Evolutionary conservation across 257 asterid genomes (phyloP).

Genomic region (Primulina huaijiensis): DNA sequence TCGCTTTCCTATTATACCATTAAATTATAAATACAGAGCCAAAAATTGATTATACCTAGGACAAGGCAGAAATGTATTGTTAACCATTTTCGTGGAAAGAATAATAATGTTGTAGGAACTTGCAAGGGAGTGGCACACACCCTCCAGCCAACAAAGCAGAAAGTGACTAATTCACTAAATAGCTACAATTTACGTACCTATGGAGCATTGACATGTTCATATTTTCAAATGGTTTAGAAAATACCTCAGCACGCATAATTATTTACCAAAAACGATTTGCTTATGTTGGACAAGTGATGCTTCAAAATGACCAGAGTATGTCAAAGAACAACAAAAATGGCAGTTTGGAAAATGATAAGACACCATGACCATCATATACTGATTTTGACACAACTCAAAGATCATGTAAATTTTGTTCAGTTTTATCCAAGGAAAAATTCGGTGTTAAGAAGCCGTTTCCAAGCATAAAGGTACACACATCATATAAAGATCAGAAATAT

Average conservation of each 20-base stretch:
- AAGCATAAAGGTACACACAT: background rate
- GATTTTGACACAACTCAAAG: slow-evolving; percentile 2
- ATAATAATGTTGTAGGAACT: background rate
- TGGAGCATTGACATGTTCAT: slow-evolving; percentile 1
- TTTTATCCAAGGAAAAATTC: slow-evolving; percentile 4
- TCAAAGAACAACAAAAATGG: slow-evolving; percentile 3
- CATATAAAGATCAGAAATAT: background rate
- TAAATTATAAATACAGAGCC: slow-evolving; percentile 5
- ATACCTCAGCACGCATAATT: background rate
- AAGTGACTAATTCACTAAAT: background rate
- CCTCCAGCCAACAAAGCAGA: slow-evolving; percentile 9
- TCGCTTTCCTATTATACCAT: slow-evolving; percentile 62
- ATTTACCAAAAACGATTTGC: background rate
- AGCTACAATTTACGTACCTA: slow-evolving; percentile 11
- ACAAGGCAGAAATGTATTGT: background rate
- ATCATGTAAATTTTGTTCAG: background rate
- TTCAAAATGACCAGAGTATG: background rate
- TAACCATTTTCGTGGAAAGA: background rate
- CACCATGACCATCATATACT: slow-evolving; percentile 6
- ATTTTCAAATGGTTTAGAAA: slow-evolving; percentile 3
- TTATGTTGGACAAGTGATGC: background rate
- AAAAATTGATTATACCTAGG: background rate
- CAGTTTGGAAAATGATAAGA: background rate
- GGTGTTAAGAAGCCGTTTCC: background rate
- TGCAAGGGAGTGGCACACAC: too few relatives aligned